Base-by-base conservation (phyloP, 208 protist genomes). In the Acanthamoeba sp. region DNA sequence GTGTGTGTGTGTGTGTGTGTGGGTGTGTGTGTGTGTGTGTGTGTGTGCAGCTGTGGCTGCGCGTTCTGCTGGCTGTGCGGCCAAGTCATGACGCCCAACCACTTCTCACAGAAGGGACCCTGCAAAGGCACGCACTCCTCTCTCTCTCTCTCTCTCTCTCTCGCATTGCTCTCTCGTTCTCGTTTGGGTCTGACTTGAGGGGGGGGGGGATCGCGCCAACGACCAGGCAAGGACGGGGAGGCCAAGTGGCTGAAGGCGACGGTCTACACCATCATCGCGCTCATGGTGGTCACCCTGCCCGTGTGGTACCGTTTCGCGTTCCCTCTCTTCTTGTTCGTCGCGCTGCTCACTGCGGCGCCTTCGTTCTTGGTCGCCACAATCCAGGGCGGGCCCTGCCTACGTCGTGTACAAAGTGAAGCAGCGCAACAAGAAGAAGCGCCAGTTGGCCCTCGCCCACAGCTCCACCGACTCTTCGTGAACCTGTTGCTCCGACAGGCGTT, bases 61-160 rank as follows among this genome's bases (percentile, higher is more conserved):
- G 42, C 48, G 2, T 91, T 91, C 52, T 91, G 84, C 52, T 91
- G 84, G 84, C 52, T 91, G 18, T 91, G 84, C 59, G 84, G 84
- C 3, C 50, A 91, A n/a, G 34, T 71, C 34, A 91, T 91, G 84
- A 91, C 84, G 55, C 48, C 57, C 18, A 22, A 66, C 84, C 84
- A 91, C 57, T 91, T 91, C 29, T 40, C 84, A 5, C 29, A 66
- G 24, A 71, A 91, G 34, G 84, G 84, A 16, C 84, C 84, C 48
- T 91, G 84, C 40, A 91, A 91, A 38, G 84, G 84, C 59, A 71
- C 57, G 20, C 20, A 14, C 7, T 84, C 14, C 10, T 84, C 73
- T 14, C 36, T 1, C 66, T 38, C 36, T 12, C n/a, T 36, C 32
- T 1, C 22, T 22, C 38, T 38, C 10, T 22, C 7, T 22, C 22